Evolutionary conservation across 2,329 filamentous ascomycete species (phyloP).

Genomic region (Aspergillus tubingensis): DNA sequence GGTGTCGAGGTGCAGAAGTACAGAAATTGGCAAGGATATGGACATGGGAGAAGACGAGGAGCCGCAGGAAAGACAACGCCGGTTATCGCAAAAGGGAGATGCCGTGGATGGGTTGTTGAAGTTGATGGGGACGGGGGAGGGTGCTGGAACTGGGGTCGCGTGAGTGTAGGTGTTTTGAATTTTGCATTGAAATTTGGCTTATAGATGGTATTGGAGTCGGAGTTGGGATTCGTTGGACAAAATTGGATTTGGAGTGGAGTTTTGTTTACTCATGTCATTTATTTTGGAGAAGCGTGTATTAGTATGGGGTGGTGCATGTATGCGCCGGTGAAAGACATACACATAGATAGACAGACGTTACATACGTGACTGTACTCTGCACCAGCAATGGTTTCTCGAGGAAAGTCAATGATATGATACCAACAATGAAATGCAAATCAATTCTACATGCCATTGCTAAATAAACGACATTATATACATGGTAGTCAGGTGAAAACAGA

Average conservation of each 20-base stretch:
- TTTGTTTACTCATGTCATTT: too few species aligned
- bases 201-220: too few species aligned
- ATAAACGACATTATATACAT: not conserved
- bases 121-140: constrained; percentile 39
- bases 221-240: too few species aligned
- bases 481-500: not conserved
- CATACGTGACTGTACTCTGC: too few species aligned
- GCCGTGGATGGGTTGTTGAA: constrained; percentile 44
- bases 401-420: not conserved
- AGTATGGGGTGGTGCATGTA: too few species aligned
- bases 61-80: not conserved
- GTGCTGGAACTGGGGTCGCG: too few species aligned
- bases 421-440: too few species aligned
- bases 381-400: not conserved
- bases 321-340: too few species aligned
- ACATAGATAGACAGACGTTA: too few species aligned
- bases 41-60: constrained; percentile 17
- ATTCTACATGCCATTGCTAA: not conserved
- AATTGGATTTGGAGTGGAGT: too few species aligned
- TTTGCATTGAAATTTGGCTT: too few species aligned
- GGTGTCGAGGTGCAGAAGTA: constrained; percentile 18
- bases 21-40: not conserved
- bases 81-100: constrained; percentile 35
- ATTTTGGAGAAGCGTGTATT: too few species aligned
- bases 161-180: constrained; percentile 9